Percentiles rank a stretch among this genome's conserved stretches.
phyloP scores from a whole-genome alignment of 2,329 filamentous ascomycete genomes.

The Colletotrichum spinosum region DNA sequence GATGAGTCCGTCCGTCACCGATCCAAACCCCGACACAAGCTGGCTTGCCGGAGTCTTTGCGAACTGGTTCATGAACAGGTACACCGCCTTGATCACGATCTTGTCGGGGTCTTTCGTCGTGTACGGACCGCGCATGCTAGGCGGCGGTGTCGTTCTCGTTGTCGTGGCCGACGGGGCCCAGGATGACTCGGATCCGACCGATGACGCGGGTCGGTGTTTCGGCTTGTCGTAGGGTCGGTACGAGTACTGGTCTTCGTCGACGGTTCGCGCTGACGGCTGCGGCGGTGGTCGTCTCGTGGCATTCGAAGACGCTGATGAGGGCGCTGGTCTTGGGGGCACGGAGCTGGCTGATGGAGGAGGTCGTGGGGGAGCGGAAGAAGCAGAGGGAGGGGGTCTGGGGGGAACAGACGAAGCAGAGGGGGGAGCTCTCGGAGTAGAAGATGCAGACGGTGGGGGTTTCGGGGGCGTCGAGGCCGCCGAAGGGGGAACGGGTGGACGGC shows the following conservation, averaged over 20 bases:
- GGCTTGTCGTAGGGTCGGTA: constrained; percentile 83
- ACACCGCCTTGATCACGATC: constrained; percentile 94
- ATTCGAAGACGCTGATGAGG: constrained; percentile 38
- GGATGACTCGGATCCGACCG: constrained; percentile 82
- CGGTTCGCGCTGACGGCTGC: constrained; percentile 66
- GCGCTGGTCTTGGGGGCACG: constrained; percentile 41
- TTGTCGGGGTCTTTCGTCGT: constrained; percentile 93
- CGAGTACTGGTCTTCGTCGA: constrained; percentile 76
- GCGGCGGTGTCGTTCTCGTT: constrained; percentile 83
- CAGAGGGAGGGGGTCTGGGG: constrained; percentile 46
- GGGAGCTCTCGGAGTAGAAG: constrained; percentile 53
- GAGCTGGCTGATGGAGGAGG: constrained; percentile 38
- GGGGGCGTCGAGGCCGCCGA: constrained; percentile 51
- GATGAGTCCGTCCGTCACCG: constrained; percentile 92
- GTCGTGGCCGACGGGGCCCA: constrained; percentile 89
- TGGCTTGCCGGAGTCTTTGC: constrained; percentile 91
- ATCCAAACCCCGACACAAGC: constrained; percentile 83
- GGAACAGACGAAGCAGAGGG: constrained; percentile 49
- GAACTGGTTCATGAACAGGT: constrained; percentile 90
- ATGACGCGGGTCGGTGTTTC: constrained; percentile 73
- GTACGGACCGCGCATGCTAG: constrained; percentile 82
- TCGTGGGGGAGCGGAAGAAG: constrained; percentile 31
- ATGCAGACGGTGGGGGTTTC: constrained; percentile 42
- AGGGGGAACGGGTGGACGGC: constrained; percentile 59
- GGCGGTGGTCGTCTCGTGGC: constrained; percentile 52